Evolutionary conservation across 1,284 basidiomycete genomes (phyloP).

Genomic region (Pisolithus thermaeus): DNA sequence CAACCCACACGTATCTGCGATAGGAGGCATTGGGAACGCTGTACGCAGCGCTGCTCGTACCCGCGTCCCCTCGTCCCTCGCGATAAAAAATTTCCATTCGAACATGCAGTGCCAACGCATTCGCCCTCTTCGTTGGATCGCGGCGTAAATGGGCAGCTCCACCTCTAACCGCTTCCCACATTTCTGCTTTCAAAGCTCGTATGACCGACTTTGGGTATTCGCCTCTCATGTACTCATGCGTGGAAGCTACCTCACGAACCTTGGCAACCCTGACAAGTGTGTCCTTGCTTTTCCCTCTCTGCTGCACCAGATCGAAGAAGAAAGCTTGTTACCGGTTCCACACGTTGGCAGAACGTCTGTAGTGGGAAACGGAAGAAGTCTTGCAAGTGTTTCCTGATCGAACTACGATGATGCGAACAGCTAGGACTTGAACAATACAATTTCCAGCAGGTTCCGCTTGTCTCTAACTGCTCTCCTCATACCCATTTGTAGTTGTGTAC

Average conservation of each 20-base stretch:
- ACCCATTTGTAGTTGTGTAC: background rate
- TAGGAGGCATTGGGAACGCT: conserved; percentile 74
- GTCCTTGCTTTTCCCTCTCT: conserved; percentile 19
- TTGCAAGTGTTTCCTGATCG: conserved; percentile 79
- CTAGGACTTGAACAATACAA: conserved; percentile 77
- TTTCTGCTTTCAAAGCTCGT: conserved; percentile 49
- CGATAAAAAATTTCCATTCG: conserved; percentile 78
- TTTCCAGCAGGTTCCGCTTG: conserved; percentile 62
- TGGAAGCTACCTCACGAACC: conserved; percentile 81
- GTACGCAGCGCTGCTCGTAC: conserved; percentile 68
- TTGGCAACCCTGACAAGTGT: conserved; percentile 75
- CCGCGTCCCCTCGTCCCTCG: conserved; percentile 30
- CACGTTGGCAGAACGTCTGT: background rate
- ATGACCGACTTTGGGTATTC: conserved; percentile 58
- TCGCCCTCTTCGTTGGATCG: conserved; percentile 81
- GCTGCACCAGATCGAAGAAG: background rate
- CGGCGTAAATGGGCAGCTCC: conserved; percentile 77
- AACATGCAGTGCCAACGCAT: conserved; percentile 68
- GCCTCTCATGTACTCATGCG: conserved; percentile 65
- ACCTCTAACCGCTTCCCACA: conserved; percentile 45
- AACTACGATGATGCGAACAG: conserved; percentile 74
- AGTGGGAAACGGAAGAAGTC: conserved; percentile 74
- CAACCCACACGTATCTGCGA: conserved; percentile 79
- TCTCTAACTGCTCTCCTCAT: background rate
- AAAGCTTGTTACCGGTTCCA: background rate